phyloP scores from a whole-genome alignment of 352 stramenopile genomes.

The Phytophthora ramorum region DNA sequence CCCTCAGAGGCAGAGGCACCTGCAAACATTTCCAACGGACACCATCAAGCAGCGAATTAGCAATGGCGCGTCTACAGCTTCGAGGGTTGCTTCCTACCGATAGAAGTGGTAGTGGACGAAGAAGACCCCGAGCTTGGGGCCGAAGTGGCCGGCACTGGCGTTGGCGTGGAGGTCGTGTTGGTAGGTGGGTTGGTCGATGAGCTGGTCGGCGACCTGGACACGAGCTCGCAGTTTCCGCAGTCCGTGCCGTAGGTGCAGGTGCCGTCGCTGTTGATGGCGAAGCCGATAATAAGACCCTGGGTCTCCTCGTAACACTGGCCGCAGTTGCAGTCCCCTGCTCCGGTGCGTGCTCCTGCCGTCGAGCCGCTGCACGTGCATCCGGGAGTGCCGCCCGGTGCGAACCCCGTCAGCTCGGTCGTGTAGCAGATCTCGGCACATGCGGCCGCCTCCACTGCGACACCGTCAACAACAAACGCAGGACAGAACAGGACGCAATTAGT shows the following conservation, averaged over 20 bases:
- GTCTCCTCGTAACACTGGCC: slow-evolving; percentile 47
- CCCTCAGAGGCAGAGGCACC: slow-evolving; percentile 5
- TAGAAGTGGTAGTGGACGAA: slow-evolving; percentile 1
- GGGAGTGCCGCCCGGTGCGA: slow-evolving; percentile 29
- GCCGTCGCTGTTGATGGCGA: slow-evolving; percentile 31
- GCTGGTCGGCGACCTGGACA: background rate
- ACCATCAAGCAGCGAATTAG: background rate
- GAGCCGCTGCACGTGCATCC: slow-evolving; percentile 46
- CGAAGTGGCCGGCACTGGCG: background rate
- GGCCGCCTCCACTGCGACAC: slow-evolving; percentile 20
- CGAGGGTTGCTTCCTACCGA: slow-evolving; percentile 17
- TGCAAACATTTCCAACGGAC: background rate
- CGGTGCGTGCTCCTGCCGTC: slow-evolving; percentile 27
- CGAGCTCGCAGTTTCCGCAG: slow-evolving; percentile 38
- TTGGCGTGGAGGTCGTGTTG: slow-evolving; percentile 3
- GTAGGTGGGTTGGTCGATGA: slow-evolving; percentile 3
- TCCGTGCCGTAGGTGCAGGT: slow-evolving; percentile 40
- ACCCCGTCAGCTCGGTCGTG: slow-evolving; percentile 43
- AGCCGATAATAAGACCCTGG: slow-evolving; percentile 39
- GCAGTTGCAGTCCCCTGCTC: slow-evolving; percentile 40
- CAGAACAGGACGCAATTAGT: slow-evolving; percentile 10
- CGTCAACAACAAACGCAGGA: background rate
- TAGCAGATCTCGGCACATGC: slow-evolving; percentile 48
- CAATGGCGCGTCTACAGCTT: slow-evolving; percentile 1
- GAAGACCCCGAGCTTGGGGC: background rate